A percentile compares a stretch with the other conserved stretches of the same genome.
Conservation (phyloP, 345 rosid species). For the Anacardium occidentale region DNA sequence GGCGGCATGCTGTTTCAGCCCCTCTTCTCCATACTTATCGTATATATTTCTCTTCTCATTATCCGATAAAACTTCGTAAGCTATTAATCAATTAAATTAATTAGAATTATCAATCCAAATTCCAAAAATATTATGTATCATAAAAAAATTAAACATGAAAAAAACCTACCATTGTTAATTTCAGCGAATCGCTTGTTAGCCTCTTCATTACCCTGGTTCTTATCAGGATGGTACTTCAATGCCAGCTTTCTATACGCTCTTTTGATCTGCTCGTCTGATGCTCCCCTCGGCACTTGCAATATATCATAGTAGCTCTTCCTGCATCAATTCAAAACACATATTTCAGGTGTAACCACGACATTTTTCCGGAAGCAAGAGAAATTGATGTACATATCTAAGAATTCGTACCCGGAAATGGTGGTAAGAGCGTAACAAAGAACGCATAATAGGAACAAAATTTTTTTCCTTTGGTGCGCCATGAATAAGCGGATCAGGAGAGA, state of each 20-base stretch:
- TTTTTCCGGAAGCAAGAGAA: not conserved
- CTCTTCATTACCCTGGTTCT: slow-evolving; percentile 93
- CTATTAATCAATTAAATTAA: slow-evolving; percentile 36
- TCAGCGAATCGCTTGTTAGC: slow-evolving; percentile 86
- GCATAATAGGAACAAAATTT: slow-evolving; percentile 49
- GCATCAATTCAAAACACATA: slow-evolving; percentile 21
- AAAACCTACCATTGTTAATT: slow-evolving; percentile 70
- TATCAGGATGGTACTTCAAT: slow-evolving; percentile 96
- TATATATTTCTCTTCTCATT: slow-evolving; percentile 82
- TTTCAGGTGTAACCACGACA: not conserved
- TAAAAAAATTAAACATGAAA: not conserved
- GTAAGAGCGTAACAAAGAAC: slow-evolving; percentile 45
- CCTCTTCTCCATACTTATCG: slow-evolving; percentile 92
- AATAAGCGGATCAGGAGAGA: slow-evolving; percentile 41
- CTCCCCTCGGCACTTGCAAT: slow-evolving; percentile 86
- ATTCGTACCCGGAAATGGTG: slow-evolving; percentile 57
- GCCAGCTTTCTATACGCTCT: slow-evolving; percentile 97
- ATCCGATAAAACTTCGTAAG: slow-evolving; percentile 95
- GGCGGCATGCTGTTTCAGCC: slow-evolving; percentile 91
- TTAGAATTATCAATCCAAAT: not conserved
- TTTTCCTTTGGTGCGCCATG: slow-evolving; percentile 55
- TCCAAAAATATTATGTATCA: not conserved
- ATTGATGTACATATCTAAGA: not conserved
- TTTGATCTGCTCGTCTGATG: slow-evolving; percentile 96
- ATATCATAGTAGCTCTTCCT: slow-evolving; percentile 95